Conservation (phyloP, 2,329 filamentous ascomycete genomes). For the Ceratocystiopsis minuta region DNA sequence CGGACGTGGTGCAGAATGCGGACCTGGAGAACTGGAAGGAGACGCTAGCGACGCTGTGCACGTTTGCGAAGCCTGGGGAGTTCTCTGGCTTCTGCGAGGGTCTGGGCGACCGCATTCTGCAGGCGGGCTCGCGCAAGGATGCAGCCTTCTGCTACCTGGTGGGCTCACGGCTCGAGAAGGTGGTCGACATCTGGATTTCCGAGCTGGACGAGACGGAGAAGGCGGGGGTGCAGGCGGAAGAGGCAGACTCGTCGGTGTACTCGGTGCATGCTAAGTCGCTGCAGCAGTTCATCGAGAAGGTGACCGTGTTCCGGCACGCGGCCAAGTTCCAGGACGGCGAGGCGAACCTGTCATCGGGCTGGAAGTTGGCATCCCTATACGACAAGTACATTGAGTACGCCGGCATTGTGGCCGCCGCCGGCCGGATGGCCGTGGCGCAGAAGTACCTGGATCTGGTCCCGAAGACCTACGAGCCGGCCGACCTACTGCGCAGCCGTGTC, state of each 20-base stretch:
- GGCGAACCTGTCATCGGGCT: constrained; percentile 50
- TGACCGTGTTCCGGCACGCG: constrained; percentile 87
- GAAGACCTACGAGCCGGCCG: constrained; percentile 64
- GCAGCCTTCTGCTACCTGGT: constrained; percentile 94
- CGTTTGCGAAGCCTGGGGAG: constrained; percentile 77
- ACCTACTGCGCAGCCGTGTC: constrained; percentile 71
- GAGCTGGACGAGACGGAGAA: constrained; percentile 76
- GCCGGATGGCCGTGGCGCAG: constrained; percentile 70
- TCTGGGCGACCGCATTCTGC: constrained; percentile 76
- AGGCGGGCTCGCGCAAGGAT: constrained; percentile 63
- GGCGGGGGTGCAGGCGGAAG: constrained; percentile 48
- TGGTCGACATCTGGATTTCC: constrained; percentile 81
- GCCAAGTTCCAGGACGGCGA: constrained; percentile 79
- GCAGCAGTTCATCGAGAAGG: constrained; percentile 94
- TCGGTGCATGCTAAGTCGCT: constrained; percentile 78
- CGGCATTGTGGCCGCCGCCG: constrained; percentile 81
- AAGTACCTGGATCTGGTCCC: constrained; percentile 84
- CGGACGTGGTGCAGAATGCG: constrained; percentile 95
- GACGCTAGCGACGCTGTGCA: constrained; percentile 88
- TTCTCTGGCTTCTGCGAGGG: constrained; percentile 92
- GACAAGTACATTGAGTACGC: constrained; percentile 95
- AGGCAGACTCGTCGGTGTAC: constrained; percentile 57
- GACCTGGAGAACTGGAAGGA: constrained; percentile 91
- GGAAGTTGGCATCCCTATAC: constrained; percentile 80
- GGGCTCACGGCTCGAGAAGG: constrained; percentile 93